These are phyloP conservation scores for Colletotrichum neosansevieriae DNA, from an alignment of 2,329 filamentous ascomycete genomes.

Conservation along the genomic window DNA sequence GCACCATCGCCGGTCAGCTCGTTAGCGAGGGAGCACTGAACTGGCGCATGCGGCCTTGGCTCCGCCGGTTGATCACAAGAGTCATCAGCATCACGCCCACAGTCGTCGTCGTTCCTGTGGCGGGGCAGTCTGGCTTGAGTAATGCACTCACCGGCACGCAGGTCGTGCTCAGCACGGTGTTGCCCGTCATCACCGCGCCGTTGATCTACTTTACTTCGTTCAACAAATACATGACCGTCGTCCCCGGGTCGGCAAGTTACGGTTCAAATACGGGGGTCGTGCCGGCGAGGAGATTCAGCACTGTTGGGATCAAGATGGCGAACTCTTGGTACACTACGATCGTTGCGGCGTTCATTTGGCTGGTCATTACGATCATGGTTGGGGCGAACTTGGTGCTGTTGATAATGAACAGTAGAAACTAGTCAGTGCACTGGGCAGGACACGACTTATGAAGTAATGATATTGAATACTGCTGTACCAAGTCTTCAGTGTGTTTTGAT, in stretches of 20 bases:
- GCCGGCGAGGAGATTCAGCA: constrained; percentile 41
- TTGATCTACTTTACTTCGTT: constrained; percentile 88
- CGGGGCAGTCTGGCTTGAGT: constrained; percentile 77
- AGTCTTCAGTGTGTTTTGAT: no score
- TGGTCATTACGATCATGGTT: constrained; percentile 82
- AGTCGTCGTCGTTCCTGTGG: constrained; percentile 84
- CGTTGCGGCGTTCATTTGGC: constrained; percentile 73
- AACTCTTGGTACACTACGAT: constrained; percentile 75
- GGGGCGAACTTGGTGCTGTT: constrained; percentile 76
- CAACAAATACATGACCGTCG: constrained; percentile 75
- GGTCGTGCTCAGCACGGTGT: constrained; percentile 80
- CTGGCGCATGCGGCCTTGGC: constrained; percentile 81
- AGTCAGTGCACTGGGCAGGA: background rate
- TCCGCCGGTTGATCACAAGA: constrained; percentile 81
- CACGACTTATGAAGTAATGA: background rate
- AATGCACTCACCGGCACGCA: constrained; percentile 81
- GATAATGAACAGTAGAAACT: background rate
- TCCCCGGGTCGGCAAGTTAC: constrained; percentile 35
- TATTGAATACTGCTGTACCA: no score
- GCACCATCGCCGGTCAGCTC: constrained; percentile 91
- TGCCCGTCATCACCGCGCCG: constrained; percentile 85
- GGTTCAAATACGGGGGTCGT: constrained; percentile 27
- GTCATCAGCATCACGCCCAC: constrained; percentile 83
- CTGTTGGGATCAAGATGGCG: constrained; percentile 70
- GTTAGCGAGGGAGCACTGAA: constrained; percentile 85